Percentiles rank a stretch among this genome's conserved stretches.
Conservation (phyloP, 441 rosid genomes). For the Erodium chrysanthum region DNA sequence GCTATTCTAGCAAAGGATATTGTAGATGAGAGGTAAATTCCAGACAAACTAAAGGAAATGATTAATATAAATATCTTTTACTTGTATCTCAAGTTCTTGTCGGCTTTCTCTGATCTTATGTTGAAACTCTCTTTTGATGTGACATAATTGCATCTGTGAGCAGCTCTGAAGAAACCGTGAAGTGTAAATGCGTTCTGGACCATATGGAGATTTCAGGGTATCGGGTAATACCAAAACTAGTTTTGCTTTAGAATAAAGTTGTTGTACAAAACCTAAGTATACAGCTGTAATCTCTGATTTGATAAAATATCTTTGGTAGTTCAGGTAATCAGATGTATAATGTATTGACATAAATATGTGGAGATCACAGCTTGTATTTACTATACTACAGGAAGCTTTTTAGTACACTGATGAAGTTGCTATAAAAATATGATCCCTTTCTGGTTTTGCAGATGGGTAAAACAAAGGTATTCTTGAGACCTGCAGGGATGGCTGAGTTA, state of each 20-base stretch:
- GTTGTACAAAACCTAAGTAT: no score
- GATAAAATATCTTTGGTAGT: no score
- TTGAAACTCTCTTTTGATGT: background rate
- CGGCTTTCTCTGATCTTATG: constrained; percentile 13
- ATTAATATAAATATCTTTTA: constrained; percentile 57
- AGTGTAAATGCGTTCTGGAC: constrained; percentile 63
- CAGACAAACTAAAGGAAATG: constrained; percentile 59
- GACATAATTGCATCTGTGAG: constrained; percentile 8
- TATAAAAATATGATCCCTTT: constrained; percentile 22
- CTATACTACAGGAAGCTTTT: background rate
- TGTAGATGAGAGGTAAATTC: constrained; percentile 62
- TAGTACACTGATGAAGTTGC: background rate
- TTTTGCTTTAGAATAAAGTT: constrained; percentile 29
- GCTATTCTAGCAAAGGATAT: constrained; percentile 66
- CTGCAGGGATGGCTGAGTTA: constrained; percentile 98
- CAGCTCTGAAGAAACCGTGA: constrained; percentile 79
- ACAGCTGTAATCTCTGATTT: no score
- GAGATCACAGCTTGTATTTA: background rate
- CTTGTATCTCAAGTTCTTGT: constrained; percentile 13
- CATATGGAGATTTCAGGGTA: constrained; percentile 73
- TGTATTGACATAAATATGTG: background rate
- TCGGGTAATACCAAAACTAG: constrained; percentile 48
- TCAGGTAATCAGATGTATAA: no score
- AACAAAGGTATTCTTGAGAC: constrained; percentile 89
- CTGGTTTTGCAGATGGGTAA: constrained; percentile 68